These are phyloP conservation scores for Metarhizium sp. DNA, from an alignment of 2,329 filamentous ascomycete species.

Conservation along the genomic window DNA sequence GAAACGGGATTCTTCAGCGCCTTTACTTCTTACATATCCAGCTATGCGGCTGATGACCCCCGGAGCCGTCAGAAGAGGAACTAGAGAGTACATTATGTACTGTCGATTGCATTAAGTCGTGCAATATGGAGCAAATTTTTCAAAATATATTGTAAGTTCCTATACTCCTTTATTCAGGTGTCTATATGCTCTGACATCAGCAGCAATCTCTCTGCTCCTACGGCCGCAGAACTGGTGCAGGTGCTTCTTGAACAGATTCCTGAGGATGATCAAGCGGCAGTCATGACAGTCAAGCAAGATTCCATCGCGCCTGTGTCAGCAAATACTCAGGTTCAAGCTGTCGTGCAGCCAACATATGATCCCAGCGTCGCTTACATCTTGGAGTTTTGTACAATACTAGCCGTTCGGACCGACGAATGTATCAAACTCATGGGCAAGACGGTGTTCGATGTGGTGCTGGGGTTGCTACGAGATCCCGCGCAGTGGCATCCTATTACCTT, in stretches of 20 bases:
- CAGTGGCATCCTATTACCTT: slow-evolving; percentile 77
- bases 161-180: not conserved
- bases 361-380: slow-evolving; percentile 83
- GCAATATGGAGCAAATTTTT: slow-evolving; percentile 74
- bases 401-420: slow-evolving; percentile 65
- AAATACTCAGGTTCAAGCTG: slow-evolving; percentile 33
- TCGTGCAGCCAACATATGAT: slow-evolving; percentile 59
- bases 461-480: slow-evolving; percentile 67
- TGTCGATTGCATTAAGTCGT: slow-evolving; percentile 88
- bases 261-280: slow-evolving; percentile 64
- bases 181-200: not conserved
- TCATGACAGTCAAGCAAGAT: slow-evolving; percentile 88
- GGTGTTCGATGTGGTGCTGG: slow-evolving; percentile 72
- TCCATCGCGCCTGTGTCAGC: slow-evolving; percentile 52
- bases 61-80: slow-evolving; percentile 94
- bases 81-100: slow-evolving; percentile 91
- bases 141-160: slow-evolving; percentile 65
- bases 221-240: slow-evolving; percentile 39
- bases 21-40: slow-evolving; percentile 95
- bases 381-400: slow-evolving; percentile 77
- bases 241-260: slow-evolving; percentile 76
- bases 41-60: slow-evolving; percentile 97
- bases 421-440: slow-evolving; percentile 65
- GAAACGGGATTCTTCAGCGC: slow-evolving; percentile 88
- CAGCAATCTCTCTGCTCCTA: slow-evolving; percentile 28